These are phyloP conservation scores for Leccinum pachyderme DNA, from an alignment of 1,284 basidiomycete species.

Conservation along the genomic window DNA sequence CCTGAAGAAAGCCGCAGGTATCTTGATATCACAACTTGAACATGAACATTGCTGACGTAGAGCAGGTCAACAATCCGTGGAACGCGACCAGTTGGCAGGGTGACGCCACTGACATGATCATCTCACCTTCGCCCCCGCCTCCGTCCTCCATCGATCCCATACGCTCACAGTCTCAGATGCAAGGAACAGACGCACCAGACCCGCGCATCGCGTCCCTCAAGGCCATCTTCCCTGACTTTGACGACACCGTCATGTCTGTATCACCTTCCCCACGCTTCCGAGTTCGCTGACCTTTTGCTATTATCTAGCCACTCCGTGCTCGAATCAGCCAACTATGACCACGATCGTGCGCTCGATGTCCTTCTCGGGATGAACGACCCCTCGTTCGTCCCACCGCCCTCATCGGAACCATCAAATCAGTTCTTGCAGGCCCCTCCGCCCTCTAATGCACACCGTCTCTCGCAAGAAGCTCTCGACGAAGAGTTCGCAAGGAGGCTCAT, in stretches of 20 bases:
- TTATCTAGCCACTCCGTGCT: constrained; percentile 57
- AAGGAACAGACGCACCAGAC: constrained; percentile 30
- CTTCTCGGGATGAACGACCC: constrained; percentile 82
- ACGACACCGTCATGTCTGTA: constrained; percentile 61
- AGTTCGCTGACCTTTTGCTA: constrained; percentile 6
- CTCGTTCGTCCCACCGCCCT: constrained; percentile 45
- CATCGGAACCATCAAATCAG: constrained; percentile 1
- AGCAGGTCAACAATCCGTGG: constrained; percentile 16
- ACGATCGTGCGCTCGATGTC: constrained; percentile 69
- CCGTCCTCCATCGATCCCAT: constrained; percentile 1
- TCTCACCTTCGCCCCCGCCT: constrained; percentile 17
- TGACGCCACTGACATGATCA: constrained; percentile 15
- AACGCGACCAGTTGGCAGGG: constrained; percentile 1
- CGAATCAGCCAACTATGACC: constrained; percentile 61
- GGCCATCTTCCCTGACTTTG: constrained; percentile 79
- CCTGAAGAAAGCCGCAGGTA: too few species aligned
- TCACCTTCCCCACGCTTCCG: neutral
- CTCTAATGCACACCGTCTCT: constrained; percentile 28
- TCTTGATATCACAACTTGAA: neutral
- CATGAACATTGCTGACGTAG: neutral
- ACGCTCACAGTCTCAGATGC: constrained; percentile 1
- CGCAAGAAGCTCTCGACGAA: constrained; percentile 71
- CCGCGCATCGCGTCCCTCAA: constrained; percentile 55
- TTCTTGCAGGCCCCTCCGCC: constrained; percentile 15
- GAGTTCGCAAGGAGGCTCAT: constrained; percentile 68